Conservation (phyloP, 2,329 filamentous ascomycete genomes). For the Sporothrix inflata region DNA sequence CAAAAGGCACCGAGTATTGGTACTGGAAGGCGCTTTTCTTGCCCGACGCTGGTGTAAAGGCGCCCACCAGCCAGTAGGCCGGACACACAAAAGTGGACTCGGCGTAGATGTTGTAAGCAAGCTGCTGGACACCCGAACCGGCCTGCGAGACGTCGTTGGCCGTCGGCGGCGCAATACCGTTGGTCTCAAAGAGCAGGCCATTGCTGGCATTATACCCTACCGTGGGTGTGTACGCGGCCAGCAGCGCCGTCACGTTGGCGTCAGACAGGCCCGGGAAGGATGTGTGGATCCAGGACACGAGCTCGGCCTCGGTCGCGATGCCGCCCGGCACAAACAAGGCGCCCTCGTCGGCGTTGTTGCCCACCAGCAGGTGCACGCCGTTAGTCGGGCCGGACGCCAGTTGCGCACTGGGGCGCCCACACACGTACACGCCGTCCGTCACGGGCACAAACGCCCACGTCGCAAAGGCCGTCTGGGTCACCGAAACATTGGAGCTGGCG, state of each 20-base stretch:
- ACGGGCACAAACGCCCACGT: conserved; percentile 43
- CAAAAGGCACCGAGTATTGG: conserved; percentile 46
- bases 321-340: conserved; percentile 49
- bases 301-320: conserved; percentile 46
- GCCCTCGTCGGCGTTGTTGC: conserved; percentile 56
- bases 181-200: conserved; percentile 43
- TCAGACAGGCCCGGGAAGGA: conserved; percentile 48
- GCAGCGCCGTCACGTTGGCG: conserved; percentile 42
- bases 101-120: conserved; percentile 53
- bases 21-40: conserved; percentile 46
- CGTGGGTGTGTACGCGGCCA: conserved; percentile 22
- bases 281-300: conserved; percentile 46
- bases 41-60: conserved; percentile 42
- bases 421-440: conserved; percentile 42
- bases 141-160: conserved; percentile 38
- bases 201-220: conserved; percentile 33
- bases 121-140: conserved; percentile 54
- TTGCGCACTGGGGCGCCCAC: conserved; percentile 39
- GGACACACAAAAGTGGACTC: conserved; percentile 59
- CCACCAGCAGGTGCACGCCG: conserved; percentile 36
- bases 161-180: conserved; percentile 38
- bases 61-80: conserved; percentile 55
- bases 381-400: conserved; percentile 40
- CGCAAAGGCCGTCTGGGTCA: conserved; percentile 31
- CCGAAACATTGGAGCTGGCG: conserved; percentile 35